Conservation (phyloP, 331 rosid species). For the Telfairia occidentalis region DNA sequence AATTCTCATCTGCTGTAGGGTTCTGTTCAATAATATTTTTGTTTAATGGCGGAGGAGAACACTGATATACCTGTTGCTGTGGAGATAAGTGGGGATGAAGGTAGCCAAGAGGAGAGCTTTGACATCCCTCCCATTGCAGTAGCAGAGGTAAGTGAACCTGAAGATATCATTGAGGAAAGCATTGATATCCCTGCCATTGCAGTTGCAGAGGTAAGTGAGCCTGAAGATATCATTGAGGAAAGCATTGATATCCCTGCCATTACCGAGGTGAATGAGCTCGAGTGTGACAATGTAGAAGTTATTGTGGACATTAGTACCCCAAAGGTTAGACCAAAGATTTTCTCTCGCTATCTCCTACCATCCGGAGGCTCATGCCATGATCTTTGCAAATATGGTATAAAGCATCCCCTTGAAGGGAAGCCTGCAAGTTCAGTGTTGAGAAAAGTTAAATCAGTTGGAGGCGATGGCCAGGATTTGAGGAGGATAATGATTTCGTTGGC, state of each 20-base stretch:
- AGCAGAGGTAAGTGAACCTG: neutral
- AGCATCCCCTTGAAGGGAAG: slow-evolving; percentile 28
- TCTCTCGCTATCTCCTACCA: slow-evolving; percentile 57
- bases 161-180: slow-evolving; percentile 24
- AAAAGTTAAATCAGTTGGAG: slow-evolving; percentile 15
- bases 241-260: slow-evolving; percentile 24
- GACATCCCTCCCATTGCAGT: slow-evolving; percentile 9
- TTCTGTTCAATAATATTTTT: neutral
- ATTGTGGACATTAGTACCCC: neutral
- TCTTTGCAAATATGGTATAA: slow-evolving; percentile 60
- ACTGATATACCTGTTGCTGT: neutral
- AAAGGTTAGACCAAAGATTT: slow-evolving; percentile 23
- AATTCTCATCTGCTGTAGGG: neutral
- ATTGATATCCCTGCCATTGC: slow-evolving; percentile 15
- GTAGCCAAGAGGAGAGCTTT: neutral
- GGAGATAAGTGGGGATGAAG: neutral
- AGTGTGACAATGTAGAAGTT: neutral
- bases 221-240: slow-evolving; percentile 21
- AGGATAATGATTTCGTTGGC: neutral
- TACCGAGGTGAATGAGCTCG: neutral
- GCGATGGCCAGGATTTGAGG: slow-evolving; percentile 14
- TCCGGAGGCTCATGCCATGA: slow-evolving; percentile 64
- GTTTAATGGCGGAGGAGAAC: neutral
- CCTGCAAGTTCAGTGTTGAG: slow-evolving; percentile 25
- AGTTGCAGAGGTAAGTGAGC: slow-evolving; percentile 1